These are phyloP conservation scores for Juncus inflexus DNA, from an alignment of 176 grass and related monocot species.

Conservation along the genomic window DNA sequence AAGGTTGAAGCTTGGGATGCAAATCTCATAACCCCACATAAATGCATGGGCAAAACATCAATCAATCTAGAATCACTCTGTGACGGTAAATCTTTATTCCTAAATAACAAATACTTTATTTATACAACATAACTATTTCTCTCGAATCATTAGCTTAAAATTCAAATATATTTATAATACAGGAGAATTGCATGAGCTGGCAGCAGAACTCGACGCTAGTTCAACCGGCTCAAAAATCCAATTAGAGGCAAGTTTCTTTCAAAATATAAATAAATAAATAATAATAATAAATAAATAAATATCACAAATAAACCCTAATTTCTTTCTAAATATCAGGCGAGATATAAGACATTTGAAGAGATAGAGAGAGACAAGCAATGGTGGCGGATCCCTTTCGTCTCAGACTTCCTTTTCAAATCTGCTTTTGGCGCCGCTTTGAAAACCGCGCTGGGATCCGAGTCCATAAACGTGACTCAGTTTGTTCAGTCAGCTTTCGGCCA, in stretches of 20 bases:
- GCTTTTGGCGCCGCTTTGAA: slow-evolving; percentile 65
- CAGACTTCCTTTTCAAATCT: slow-evolving; percentile 72
- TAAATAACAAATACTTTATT: too few species aligned
- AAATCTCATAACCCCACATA: slow-evolving; percentile 93
- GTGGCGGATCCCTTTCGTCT: slow-evolving; percentile 89
- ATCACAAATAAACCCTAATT: slow-evolving; percentile 17
- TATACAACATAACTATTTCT: background rate
- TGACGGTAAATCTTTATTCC: slow-evolving; percentile 53
- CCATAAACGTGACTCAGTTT: slow-evolving; percentile 87
- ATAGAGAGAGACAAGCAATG: slow-evolving; percentile 81
- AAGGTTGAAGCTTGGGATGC: slow-evolving; percentile 94
- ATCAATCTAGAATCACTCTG: slow-evolving; percentile 77
- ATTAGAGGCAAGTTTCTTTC: slow-evolving; percentile 54
- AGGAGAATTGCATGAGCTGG: slow-evolving; percentile 70
- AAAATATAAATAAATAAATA: slow-evolving; percentile 6
- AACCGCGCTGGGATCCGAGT: slow-evolving; percentile 70
- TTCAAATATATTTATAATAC: slow-evolving; percentile 14
- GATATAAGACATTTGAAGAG: slow-evolving; percentile 80
- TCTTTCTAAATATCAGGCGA: slow-evolving; percentile 44
- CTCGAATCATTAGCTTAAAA: background rate
- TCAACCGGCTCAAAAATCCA: slow-evolving; percentile 73
- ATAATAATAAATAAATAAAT: too few species aligned
- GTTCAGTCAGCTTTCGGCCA: slow-evolving; percentile 92
- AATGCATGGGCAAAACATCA: slow-evolving; percentile 75
- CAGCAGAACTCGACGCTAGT: slow-evolving; percentile 62